A percentile compares a stretch with the other conserved stretches of the same genome.
phyloP scores from a whole-genome alignment of 2,329 filamentous ascomycete genomes.

The Helotiales sp. region DNA sequence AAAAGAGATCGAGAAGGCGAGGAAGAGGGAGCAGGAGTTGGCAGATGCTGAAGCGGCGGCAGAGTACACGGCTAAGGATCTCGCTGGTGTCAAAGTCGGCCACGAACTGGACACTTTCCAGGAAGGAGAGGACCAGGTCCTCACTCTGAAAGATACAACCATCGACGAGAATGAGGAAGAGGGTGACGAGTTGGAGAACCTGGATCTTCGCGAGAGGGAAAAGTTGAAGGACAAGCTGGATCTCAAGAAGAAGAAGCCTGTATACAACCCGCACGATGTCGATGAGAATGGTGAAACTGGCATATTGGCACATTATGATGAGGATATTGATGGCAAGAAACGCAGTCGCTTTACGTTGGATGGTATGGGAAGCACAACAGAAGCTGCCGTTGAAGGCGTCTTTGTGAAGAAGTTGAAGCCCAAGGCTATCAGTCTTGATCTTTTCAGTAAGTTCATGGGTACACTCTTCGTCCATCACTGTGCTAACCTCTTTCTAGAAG shows the following conservation, averaged over 20 bases:
- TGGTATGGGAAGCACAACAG: slow-evolving; percentile 71
- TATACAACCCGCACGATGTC: slow-evolving; percentile 83
- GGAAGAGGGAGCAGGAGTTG: slow-evolving; percentile 74
- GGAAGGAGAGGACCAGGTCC: slow-evolving; percentile 82
- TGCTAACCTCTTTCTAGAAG: slow-evolving; percentile 54
- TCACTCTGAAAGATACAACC: slow-evolving; percentile 92
- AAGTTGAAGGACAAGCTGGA: slow-evolving; percentile 77
- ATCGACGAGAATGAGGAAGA: slow-evolving; percentile 84
- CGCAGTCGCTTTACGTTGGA: slow-evolving; percentile 86
- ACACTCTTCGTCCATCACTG: slow-evolving; percentile 10
- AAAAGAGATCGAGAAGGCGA: slow-evolving; percentile 83
- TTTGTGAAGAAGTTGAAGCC: slow-evolving; percentile 64
- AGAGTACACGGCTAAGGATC: slow-evolving; percentile 83
- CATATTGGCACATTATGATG: slow-evolving; percentile 90
- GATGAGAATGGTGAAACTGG: slow-evolving; percentile 66
- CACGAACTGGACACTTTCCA: slow-evolving; percentile 85
- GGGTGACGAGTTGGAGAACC: slow-evolving; percentile 86
- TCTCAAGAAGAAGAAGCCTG: slow-evolving; percentile 86
- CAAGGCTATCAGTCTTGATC: slow-evolving; percentile 78
- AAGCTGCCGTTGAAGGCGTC: slow-evolving; percentile 58
- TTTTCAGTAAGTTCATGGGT: slow-evolving; percentile 54
- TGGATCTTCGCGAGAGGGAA: slow-evolving; percentile 73
- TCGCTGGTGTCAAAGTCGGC: slow-evolving; percentile 89
- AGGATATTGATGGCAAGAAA: slow-evolving; percentile 92
- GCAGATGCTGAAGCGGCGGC: slow-evolving; percentile 75